Evolutionary conservation across 495 filamentous ascomycete genomes (phyloP).

Genomic region (Geoglossum glabrum): DNA sequence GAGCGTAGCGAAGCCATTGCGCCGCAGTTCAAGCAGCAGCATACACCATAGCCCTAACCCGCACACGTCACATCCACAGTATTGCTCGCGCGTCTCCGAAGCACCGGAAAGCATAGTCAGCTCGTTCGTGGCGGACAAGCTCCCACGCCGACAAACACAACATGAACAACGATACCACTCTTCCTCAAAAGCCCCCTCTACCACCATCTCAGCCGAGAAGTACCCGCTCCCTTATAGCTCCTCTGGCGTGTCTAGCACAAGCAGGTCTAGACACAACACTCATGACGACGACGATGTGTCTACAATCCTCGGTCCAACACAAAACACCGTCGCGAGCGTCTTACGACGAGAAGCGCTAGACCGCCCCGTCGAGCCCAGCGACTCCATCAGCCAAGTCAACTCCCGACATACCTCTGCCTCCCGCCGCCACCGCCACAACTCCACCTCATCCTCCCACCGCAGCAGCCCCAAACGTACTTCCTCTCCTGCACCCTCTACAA

Average conservation of each 20-base stretch:
- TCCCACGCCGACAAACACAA: background rate
- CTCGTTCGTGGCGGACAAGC: background rate
- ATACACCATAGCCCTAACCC: background rate
- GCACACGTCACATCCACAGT: no score
- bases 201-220: background rate
- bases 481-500: no score
- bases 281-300: background rate
- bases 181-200: background rate
- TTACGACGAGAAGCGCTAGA: background rate
- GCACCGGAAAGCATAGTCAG: background rate
- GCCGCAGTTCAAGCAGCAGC: background rate
- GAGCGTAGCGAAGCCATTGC: background rate
- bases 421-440: background rate
- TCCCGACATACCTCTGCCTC: background rate
- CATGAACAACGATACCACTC: background rate
- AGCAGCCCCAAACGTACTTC: no score
- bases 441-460: background rate
- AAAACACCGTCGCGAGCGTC: background rate
- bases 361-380: slow-evolving; percentile 1
- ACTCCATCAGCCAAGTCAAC: slow-evolving; percentile 5
- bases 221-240: background rate
- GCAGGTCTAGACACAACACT: background rate
- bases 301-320: background rate
- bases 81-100: background rate
- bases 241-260: no score